Evolutionary conservation across 148 eudicot species (phyloP), one percentile per base, ranked within the genome.

Genomic region (Rhododendron ovatum): DNA sequence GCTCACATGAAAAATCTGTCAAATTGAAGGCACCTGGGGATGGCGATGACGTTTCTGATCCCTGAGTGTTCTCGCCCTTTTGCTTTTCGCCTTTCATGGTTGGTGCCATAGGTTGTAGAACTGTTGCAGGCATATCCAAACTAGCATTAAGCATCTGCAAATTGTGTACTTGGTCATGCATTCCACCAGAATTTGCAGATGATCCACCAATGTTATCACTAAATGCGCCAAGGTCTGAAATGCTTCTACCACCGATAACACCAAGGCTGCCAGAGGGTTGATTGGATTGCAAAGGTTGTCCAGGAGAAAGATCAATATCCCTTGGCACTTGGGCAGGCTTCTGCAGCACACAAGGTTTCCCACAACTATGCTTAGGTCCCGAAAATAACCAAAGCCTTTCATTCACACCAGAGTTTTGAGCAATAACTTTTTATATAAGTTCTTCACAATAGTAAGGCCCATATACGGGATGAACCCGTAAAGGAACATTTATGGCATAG

Each of bases 221-320:
- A 90, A 95, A 91, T 11, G 98, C 92, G 45, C 98, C 99, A 86
- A 97, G 96, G 88, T 95, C 98, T 67, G 99, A 90, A 80, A 92
- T 92, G 88, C 99, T 94, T 91, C 93, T 95, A 86, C 96, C 91
- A 88, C 98, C 99, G 85, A 95, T 97, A 59, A 95, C 98, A 84
- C 99, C 98, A 85, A 92, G 98, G 85, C 91, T 92, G 24, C 90
- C 94, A 84, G 96, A 88, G 82, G 94, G 87, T 84, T 93, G 96
- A 89, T 87, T 90, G 80, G 98, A 88, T 86, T 93, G 98, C 86
- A 97, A 87, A 86, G 95, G 98, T 86, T 94, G 98, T 30, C 98
- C 96, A 84, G 98, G 98, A 85, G 99, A 94, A 85, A 97, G 91
- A 90, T 94, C 98, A 57, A 84, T 86, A 69, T 97, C 99, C 87